Conservation (phyloP, 805 yeast species). For the Teunomyces kruisii region DNA sequence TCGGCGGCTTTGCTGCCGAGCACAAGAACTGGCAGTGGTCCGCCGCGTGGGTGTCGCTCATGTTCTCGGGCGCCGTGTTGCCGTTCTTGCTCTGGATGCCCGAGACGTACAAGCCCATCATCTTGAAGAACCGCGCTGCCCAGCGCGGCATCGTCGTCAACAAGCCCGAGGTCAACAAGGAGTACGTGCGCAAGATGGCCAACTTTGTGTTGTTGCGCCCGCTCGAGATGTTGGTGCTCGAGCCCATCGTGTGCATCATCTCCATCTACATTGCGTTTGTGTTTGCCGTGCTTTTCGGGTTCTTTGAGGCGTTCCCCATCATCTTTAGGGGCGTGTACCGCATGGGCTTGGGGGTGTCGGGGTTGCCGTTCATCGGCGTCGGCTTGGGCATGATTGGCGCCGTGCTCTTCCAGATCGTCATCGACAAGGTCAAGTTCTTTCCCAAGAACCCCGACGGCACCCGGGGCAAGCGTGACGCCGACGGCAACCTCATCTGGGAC, state of each 20-base stretch:
- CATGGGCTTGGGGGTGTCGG: constrained; percentile 62
- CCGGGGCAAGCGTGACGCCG: constrained; percentile 50
- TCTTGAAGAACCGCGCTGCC: constrained; percentile 59
- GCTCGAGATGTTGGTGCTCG: constrained; percentile 63
- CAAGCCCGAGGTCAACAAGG: constrained; percentile 24
- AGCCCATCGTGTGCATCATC: constrained; percentile 72
- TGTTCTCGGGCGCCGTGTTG: constrained; percentile 62
- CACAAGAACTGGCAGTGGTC: constrained; percentile 69
- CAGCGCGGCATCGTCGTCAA: constrained; percentile 55
- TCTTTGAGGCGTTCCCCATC: constrained; percentile 77
- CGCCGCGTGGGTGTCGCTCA: constrained; percentile 64
- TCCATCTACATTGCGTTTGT: constrained; percentile 71
- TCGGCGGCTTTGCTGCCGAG: constrained; percentile 71
- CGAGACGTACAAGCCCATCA: constrained; percentile 77
- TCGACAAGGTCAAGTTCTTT: constrained; percentile 52
- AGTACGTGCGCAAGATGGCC: constrained; percentile 46
- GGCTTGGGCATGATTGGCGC: constrained; percentile 67
- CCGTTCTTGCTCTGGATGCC: constrained; percentile 51
- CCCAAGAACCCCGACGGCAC: constrained; percentile 64
- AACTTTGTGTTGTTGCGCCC: constrained; percentile 61
- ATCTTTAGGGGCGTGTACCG: constrained; percentile 65
- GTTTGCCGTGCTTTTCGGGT: constrained; percentile 76
- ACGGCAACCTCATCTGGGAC: constrained; percentile 55
- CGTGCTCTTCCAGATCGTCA: constrained; percentile 46
- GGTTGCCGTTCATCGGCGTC: constrained; percentile 69